Base-by-base conservation (phyloP, 345 rosid species). In the Populus tremula region DNA sequence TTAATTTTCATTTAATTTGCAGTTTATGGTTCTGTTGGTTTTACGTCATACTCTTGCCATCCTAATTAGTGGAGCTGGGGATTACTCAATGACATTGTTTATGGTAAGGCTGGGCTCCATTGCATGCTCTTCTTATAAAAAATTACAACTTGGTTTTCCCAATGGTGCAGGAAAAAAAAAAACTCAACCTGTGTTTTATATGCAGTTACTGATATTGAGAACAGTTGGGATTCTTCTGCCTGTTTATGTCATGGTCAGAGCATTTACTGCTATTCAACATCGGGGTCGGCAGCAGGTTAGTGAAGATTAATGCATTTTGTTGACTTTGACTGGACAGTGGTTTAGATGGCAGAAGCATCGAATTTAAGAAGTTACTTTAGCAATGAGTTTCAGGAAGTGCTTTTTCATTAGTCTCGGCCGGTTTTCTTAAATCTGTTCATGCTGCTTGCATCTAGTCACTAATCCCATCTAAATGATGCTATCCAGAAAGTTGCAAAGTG, bases 11-110 rank as follows among this genome's bases (percentile, higher is more conserved):
- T 83, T 43, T 66, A 41, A 21, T 84, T 61, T 82, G 83, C 86
- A 94, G 98, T 91, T 94, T 73, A 83, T 89, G 77, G 74, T 88
- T 74, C 90, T 94, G 70, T 82, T 94, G 61, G 89, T 94, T 71
- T 78, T 91, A 69, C 91, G 95, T 74, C 90, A 89, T 72, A 86
- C 90, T 70, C 90, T 94, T 71, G 95, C 98, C 2, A 67, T 91
- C 65, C 50, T 93, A 27, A 61, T 87, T 36, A 86, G 83, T 67
- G 94, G 88, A 76, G 82, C 79, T 13, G 88, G 85, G 74, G 87
- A 93, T 67, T 84, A 90, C 87, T 88, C 91, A 0, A 54, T 85
- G 83, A 77, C 93, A 63, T 70, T 90, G 77, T 77, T 90, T 73
- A 84, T 77, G 78, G 98, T 94, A 64, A 86, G 91, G 56, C 69